Base-by-base conservation (phyloP, 2,329 filamentous ascomycete genomes). In the Trichoderma harzianum region DNA sequence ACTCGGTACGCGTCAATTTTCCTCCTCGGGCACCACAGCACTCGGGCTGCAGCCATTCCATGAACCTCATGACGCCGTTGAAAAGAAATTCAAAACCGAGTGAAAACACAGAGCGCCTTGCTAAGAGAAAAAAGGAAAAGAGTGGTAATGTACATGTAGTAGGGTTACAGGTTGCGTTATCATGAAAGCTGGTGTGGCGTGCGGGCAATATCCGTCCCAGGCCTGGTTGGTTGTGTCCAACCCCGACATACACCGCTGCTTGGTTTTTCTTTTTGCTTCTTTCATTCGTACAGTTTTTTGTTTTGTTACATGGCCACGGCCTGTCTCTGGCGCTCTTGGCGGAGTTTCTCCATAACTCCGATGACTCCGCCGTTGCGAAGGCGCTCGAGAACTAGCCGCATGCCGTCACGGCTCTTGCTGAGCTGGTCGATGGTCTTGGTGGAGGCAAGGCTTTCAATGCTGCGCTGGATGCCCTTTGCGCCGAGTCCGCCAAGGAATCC, bases 351-450 rank as follows among this genome's bases (percentile, higher is more conserved):
- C 39, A 90, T 80, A 34, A 90, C 87, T 51, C 86, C 86, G 70
- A 89, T 86, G 71, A 89, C 84, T 34, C 87, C 86, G 53, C 85
- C 88, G 79, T 88, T 87, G 62, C 88, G 85, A 67, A 90, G 82
- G 62, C 93, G 86, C 80, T 94, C 92, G 26, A 96, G 85, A 10
- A 96, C 93, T 47, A 95, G 89, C 71, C 89, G 90, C 93, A 96
- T 95, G 63, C 93, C 93, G 79, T 95, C 92, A 64, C 92, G 90
- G 76, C 92, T 93, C 83, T 95, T 95, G 66, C 91, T 90, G 76
- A 95, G 87, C 78, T 93, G 92, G 76, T 92, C 91, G 75, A 91
- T 88, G 6, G 93, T 94, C 79, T 93, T 92, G 78, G 90, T 91
- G 51, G 93, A 90, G 12, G 92, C 92, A 73, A 95, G 90, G 69